Conservation (phyloP, 345 rosid species). For the Eucalyptus camaldulensis region DNA sequence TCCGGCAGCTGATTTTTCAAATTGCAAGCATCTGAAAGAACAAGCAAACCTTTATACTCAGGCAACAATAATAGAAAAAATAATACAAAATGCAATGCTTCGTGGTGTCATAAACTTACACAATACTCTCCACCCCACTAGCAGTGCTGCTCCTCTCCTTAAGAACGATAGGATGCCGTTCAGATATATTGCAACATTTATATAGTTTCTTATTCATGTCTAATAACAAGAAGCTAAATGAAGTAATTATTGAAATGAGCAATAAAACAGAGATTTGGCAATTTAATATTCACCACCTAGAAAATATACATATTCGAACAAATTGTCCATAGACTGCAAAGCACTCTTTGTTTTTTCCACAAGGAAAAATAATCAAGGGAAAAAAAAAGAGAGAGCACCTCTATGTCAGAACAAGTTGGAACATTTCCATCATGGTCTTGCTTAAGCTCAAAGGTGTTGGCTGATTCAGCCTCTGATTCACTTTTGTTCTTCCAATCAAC, state of each 20-base stretch:
- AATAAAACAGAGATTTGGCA: background rate
- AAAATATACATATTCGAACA: background rate
- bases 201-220: background rate
- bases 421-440: conserved; percentile 14
- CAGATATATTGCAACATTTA: background rate
- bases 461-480: conserved; percentile 7
- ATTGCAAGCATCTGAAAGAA: conserved; percentile 28
- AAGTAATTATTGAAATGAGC: background rate
- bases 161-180: conserved; percentile 4
- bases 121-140: conserved; percentile 39
- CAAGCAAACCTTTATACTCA: background rate
- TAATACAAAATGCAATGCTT: background rate
- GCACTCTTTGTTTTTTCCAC: background rate
- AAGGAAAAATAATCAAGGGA: background rate
- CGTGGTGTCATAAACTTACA: conserved; percentile 22
- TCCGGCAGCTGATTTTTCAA: conserved; percentile 10
- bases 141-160: conserved; percentile 55
- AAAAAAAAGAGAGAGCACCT: conserved; percentile 18
- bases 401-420: conserved; percentile 35
- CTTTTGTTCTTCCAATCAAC: conserved; percentile 14
- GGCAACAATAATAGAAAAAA: background rate
- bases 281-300: background rate
- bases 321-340: background rate
- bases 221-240: background rate
- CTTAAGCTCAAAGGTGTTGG: conserved; percentile 19